Evolutionary conservation across 2,329 filamentous ascomycete species (phyloP), one percentile per base, ranked within the genome.

Genomic region (Trichophyton simii): DNA sequence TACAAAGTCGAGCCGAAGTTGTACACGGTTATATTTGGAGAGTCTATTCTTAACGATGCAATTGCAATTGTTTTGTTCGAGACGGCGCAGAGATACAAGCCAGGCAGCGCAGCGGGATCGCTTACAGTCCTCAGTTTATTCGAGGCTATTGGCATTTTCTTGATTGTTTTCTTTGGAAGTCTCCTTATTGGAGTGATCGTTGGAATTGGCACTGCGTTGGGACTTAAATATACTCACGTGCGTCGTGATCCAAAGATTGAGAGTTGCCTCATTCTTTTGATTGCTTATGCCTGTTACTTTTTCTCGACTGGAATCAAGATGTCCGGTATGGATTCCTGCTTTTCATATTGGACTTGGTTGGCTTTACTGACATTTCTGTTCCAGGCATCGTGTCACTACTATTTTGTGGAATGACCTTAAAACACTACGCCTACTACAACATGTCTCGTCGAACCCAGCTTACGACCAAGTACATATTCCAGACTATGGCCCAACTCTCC

Each of bases 401-500:
- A 1, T 99, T 99, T 79, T 99, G 94, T 74, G 94, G 94, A 61
- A 99, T 99, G 68, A 97, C 94, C 9, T 80, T 99, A 65, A 99
- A 99, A 76, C 94, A 99, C 73, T 99, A 99, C 71, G 94, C 94
- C 65, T 99, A 99, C 77, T 96, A 97, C 81, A 99, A 99, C 78
- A 99, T 99, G 94, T 99, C 94, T 34, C 86, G 94, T 57, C 87
- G 94, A 64, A 97, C 94, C 1, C 94, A 99, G 73, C 85, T 99
- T 65, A 96, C 94, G 15, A 99, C 94, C 59, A 99, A 99, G 74
- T 99, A 95, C 76, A 82, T 96, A 62, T 99, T 99, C 77, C 90
- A 95, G 73, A 87, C 96, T 64, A 86, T 95, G 68, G 89, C 94
- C 2, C 94, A 99, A 74, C 77, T 99, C 54, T 96, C 92, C 0